A percentile compares a stretch with the other conserved stretches of the same genome.
phyloP scores from a whole-genome alignment of 331 rosid genomes.

The Telfairia occidentalis region DNA sequence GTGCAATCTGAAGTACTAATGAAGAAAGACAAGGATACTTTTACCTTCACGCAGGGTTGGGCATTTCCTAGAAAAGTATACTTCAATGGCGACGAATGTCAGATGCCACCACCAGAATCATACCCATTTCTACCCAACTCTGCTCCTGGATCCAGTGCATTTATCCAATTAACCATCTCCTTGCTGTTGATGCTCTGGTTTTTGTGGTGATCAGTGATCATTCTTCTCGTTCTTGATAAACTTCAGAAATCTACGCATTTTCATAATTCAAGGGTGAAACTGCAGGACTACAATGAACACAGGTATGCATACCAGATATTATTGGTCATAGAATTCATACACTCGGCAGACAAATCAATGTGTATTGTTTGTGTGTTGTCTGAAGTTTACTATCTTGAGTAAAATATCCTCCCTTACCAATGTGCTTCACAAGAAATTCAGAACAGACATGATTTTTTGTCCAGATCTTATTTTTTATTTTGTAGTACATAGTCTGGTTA shows the following conservation, averaged over 20 bases:
- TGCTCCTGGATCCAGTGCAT: conserved; percentile 20
- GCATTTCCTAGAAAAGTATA: conserved; percentile 83
- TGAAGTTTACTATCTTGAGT: background rate
- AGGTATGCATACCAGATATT: conserved; percentile 1
- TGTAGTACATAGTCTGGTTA: background rate
- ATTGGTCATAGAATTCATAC: conserved; percentile 1
- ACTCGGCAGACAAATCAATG: background rate
- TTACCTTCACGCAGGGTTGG: conserved; percentile 84
- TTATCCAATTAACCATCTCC: conserved; percentile 17
- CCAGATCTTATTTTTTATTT: background rate
- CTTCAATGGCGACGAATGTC: conserved; percentile 93
- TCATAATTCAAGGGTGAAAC: conserved; percentile 2
- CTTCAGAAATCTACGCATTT: background rate
- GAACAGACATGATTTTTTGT: background rate
- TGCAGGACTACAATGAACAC: background rate
- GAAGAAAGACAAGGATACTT: conserved; percentile 59
- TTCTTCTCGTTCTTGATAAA: background rate
- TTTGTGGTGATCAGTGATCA: conserved; percentile 15
- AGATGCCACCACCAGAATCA: conserved; percentile 76
- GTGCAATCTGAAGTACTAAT: conserved; percentile 79
- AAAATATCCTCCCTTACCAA: background rate
- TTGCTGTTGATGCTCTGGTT: conserved; percentile 25
- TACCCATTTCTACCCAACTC: conserved; percentile 81
- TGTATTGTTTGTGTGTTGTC: background rate
- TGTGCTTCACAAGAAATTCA: background rate